A percentile compares a stretch with the other conserved stretches of the same genome.
Evolutionary conservation across 495 filamentous ascomycete species (phyloP).

Genomic region (Penicillium salamii): DNA sequence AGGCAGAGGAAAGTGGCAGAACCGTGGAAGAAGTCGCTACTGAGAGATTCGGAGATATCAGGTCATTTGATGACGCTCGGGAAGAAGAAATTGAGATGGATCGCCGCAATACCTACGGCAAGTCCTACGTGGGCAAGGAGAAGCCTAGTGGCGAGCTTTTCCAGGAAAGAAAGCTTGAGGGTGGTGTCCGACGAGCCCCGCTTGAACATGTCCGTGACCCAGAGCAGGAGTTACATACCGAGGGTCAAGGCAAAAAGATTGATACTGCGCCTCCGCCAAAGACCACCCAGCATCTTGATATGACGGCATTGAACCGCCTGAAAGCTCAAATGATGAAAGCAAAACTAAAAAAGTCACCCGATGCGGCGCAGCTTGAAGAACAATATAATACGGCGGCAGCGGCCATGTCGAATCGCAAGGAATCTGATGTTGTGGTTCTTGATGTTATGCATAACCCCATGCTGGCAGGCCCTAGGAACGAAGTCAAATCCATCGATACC

Average conservation of each 20-base stretch:
- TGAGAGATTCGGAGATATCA: constrained; percentile 76
- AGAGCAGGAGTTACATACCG: constrained; percentile 43
- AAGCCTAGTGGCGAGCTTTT: constrained; percentile 88
- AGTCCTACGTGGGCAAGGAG: constrained; percentile 80
- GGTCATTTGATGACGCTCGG: constrained; percentile 86
- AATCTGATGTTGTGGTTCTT: constrained; percentile 71
- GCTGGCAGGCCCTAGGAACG: constrained; percentile 69
- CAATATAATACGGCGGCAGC: constrained; percentile 76
- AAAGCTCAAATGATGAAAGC: constrained; percentile 94
- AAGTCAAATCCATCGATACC: constrained; percentile 71
- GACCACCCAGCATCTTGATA: constrained; percentile 56
- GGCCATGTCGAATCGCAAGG: constrained; percentile 53
- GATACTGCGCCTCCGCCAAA: constrained; percentile 36
- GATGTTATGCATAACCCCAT: constrained; percentile 85
- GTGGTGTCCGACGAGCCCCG: constrained; percentile 37
- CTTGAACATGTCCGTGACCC: constrained; percentile 31
- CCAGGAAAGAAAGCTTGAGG: constrained; percentile 63
- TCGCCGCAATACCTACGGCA: constrained; percentile 76
- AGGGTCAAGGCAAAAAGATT: constrained; percentile 41
- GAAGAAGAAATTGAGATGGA: constrained; percentile 95
- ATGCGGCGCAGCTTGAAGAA: constrained; percentile 75
- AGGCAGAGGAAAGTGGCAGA: constrained; percentile 68
- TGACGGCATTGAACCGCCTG: constrained; percentile 80
- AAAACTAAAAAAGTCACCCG: constrained; percentile 70
- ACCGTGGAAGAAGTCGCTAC: constrained; percentile 76